Evolutionary conservation across 2,329 filamentous ascomycete species (phyloP), one percentile per base, ranked within the genome.

Genomic region (Volutella citrinella): DNA sequence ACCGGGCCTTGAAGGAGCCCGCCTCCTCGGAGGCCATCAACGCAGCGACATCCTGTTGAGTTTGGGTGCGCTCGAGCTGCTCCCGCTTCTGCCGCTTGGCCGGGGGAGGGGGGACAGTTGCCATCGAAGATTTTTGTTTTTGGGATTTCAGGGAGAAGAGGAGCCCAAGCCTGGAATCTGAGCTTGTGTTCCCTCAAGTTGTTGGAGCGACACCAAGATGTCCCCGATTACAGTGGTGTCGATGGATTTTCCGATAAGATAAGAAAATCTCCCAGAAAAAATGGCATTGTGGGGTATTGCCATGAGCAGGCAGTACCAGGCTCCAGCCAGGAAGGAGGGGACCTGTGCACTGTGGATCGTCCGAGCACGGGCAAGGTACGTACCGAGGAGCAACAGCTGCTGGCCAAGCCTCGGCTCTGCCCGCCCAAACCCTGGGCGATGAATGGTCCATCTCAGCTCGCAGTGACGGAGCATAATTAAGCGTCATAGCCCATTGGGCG

Each of bases 1-100:
- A 96, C 48, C 91, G 86, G 29, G 94, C 82, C 61, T 87, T 84
- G 57, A 94, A 80, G 40, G 81, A 88, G 46, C 88, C 89, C 30
- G 80, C 68, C 46, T 84, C 75, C 20, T 80, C 77, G 1, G 84
- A 76, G 23, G 84, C 75, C 15, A 53, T 40, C 4, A 9, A 22
- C 9, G 80, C 69, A 25, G 76, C 68, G 32, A 91, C 75, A 66
- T 90, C 82, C 56, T 93, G 83, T 56, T 95, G 88, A 28, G 79
- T 68, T 46, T 80, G 74, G 7, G 84, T 77, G 53, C 79, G 80
- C 49, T 87, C 86, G 24, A 84, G 72, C 15, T 76, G 75, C 49
- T 87, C 87, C 30, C 84, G 79, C 62, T 82, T 85, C 58, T 95
- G 89, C 43, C 89, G 80, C 65, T 96, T 97, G 32, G 83, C 90